Percentiles rank a stretch among this genome's conserved stretches.
phyloP scores from a whole-genome alignment of 805 yeast genomes.

The Cyberlindnera maritima region DNA sequence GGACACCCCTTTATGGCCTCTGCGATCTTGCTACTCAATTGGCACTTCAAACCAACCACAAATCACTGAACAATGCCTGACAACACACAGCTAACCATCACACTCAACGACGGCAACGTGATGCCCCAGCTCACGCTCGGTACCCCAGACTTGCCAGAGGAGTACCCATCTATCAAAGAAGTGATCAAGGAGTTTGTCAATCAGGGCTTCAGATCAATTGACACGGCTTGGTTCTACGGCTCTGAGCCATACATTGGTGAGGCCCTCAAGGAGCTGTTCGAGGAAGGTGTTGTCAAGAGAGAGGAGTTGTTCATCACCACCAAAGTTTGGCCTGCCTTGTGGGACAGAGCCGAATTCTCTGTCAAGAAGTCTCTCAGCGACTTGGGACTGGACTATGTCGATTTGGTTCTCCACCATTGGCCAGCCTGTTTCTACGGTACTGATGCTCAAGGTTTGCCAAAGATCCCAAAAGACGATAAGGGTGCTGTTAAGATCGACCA shows the following conservation, averaged over 20 bases:
- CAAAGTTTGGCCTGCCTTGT: conserved; percentile 63
- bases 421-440: conserved; percentile 65
- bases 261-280: conserved; percentile 46
- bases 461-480: conserved; percentile 34
- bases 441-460: conserved; percentile 56
- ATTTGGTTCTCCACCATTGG: conserved; percentile 76
- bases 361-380: conserved; percentile 55
- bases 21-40: background rate
- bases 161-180: conserved; percentile 42
- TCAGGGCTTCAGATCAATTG: conserved; percentile 69
- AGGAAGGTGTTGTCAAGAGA: conserved; percentile 41
- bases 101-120: conserved; percentile 51
- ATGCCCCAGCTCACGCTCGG: conserved; percentile 75
- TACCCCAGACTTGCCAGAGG: conserved; percentile 52
- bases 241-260: conserved; percentile 58
- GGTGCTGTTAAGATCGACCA: conserved; percentile 34
- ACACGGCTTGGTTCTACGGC: conserved; percentile 68
- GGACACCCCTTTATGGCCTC: no score
- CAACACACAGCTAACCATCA: conserved; percentile 7
- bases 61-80: background rate
- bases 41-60: no score
- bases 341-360: conserved; percentile 48
- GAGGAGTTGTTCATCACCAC: conserved; percentile 69
- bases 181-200: conserved; percentile 41
- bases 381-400: conserved; percentile 71